Base-by-base conservation (phyloP, 2,329 filamentous ascomycete species). In the Bertia moriformis region DNA sequence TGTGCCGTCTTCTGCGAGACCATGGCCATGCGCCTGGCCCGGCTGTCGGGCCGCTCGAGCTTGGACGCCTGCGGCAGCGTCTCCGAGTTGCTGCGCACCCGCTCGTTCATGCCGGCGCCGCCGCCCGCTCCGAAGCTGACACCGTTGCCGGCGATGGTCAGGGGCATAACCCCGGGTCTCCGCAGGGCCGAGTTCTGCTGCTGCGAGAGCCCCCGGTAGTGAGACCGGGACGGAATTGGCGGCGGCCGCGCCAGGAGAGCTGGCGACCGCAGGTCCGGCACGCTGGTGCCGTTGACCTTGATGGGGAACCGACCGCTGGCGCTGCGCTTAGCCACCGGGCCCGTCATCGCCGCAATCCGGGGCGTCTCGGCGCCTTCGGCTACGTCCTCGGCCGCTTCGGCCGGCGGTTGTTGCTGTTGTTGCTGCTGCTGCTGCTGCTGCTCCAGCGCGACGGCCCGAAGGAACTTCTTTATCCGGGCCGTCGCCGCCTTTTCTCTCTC, bases 281-380 rank as follows among this genome's bases (percentile, higher is more conserved):
- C 62, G 41, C 91, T 85, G 38, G 75, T 69, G 14, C 81, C 79
- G 52, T 83, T 85, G 39, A 86, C 81, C 49, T 78, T 79, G 49
- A 81, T 73, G 2, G 76, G 76, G 46, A 81, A 81, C 13, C 76
- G 68, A 17, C 76, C 76, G 48, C 75, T 79, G 38, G 72, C 66
- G 27, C 69, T 71, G 41, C 76, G 69, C 52, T 73, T 78, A n/a
- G n/a, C n/a, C n/a, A n/a, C n/a, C n/a, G n/a, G n/a, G n/a, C n/a
- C n/a, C n/a, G n/a, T n/a, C n/a, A n/a, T n/a, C 44, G 74, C 57
- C 59, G 2, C 72, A 40, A 81, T 75, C 20, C 84, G 80, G 5
- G 85, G 87, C 0, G 83, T 88, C 53, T 93, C 87, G 14, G 77
- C 73, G 30, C 73, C 78, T 51, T 94, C 87, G 46, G 79, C 83